Evolutionary conservation across 495 filamentous ascomycete genomes (phyloP), one percentile per base, ranked within the genome.

Genomic region (Echria macrotheca): DNA sequence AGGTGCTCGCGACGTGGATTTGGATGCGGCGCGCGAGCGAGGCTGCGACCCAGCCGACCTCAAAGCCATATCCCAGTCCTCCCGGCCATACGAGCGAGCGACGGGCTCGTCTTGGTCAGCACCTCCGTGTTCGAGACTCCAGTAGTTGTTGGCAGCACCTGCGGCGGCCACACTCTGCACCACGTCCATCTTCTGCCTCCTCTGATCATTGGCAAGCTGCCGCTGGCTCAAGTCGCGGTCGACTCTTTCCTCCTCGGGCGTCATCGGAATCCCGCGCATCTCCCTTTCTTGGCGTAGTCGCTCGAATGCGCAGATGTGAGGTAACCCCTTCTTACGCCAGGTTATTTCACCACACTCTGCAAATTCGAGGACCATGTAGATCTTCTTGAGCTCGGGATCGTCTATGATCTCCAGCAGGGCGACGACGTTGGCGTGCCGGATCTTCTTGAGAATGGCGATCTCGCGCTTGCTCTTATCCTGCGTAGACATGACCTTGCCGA

Each of bases 381-480:
- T 94, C 69, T 99, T 99, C 71, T 93, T 91, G 48, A 85, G 77
- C 55, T 88, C 85, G 1, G 91, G 89, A 63, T 99, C 93, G 59
- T 99, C 93, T 58, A 99, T 97, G 58, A 99, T 90, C 66, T 99
- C 93, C 21, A 96, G 77, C 41, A 99, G 72, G 58, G 86, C 89
- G 50, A 97, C 94, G 32, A 99, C 86, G 54, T 97, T 95, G 12
- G 88, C 84, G 68, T 99, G 93, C 11, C 90, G 83, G 36, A 91
- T 93, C 73, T 97, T 97, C 67, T 99, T 99, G 51, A 99, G 70
- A 47, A 99, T 96, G 53, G 93, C 93, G 52, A 99, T 91, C 70
- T 98, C 93, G 61, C 84, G 83, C 71, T 95, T 96, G 49, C 95
- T 91, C 71, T 96, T 96, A 62, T 94, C 88, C 59, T 91, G 87